Percentiles rank a stretch among this genome's conserved stretches.
Conservation (phyloP, 148 eudicot species). For the Dianthus caryophyllus region DNA sequence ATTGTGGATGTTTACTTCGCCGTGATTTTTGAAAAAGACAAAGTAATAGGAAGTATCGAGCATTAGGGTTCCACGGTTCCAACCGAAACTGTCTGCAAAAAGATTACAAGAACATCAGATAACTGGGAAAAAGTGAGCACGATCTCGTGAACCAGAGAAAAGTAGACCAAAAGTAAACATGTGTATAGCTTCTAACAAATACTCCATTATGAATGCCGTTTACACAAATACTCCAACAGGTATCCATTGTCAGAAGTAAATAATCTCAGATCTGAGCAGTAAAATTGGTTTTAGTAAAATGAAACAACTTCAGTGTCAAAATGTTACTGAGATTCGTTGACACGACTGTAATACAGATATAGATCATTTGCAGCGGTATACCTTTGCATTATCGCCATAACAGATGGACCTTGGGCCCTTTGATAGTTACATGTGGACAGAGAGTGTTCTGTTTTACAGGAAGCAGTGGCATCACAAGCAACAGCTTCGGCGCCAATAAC, state of each 20-base stretch:
- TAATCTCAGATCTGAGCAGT: no score
- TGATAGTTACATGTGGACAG: constrained; percentile 56
- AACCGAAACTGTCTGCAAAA: constrained; percentile 65
- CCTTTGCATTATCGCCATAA: constrained; percentile 59
- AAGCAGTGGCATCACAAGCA: constrained; percentile 55
- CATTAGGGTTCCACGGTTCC: constrained; percentile 86
- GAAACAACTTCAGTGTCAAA: not conserved
- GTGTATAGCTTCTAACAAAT: not conserved
- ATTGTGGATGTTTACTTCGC: constrained; percentile 55
- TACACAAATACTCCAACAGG: not conserved
- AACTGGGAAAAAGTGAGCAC: not conserved
- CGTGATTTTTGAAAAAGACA: constrained; percentile 70
- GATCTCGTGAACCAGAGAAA: not conserved
- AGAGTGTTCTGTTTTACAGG: constrained; percentile 26
- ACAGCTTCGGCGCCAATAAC: constrained; percentile 72
- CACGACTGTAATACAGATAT: no score
- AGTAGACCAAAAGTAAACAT: constrained; percentile 8
- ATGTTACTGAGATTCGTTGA: no score
- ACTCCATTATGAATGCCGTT: not conserved
- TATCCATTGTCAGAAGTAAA: no score
- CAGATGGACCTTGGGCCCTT: constrained; percentile 25
- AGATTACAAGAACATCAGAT: constrained; percentile 11
- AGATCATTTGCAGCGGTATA: constrained; percentile 19
- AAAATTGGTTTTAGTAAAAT: no score
- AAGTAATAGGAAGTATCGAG: constrained; percentile 64